Base-by-base conservation (phyloP, 352 stramenopile genomes). In the Hyaloperonospora brassicae region DNA sequence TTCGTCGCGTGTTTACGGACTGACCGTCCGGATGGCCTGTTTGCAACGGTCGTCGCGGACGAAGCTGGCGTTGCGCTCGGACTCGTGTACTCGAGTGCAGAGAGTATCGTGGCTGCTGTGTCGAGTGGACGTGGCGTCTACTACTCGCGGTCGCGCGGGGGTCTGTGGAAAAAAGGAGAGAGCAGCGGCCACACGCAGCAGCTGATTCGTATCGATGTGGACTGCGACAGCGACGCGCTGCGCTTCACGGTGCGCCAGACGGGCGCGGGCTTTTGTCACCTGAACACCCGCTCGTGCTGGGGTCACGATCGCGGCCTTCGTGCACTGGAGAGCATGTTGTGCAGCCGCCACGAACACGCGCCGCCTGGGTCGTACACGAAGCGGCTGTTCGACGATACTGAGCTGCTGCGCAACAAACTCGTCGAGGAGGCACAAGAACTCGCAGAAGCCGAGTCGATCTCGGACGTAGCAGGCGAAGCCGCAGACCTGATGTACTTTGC, bases 401-500 rank as follows among this genome's bases (percentile, higher is more conserved):
- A 79, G 52, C 64, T 98, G 57, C 72, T 98, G 49, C 84, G 92
- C 21, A 93, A 97, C 65, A 98, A 98, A 72, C 76, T 98, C 22
- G 92, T 98, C 9, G 95, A 98, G 62, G 95, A 98, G 73, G 91
- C 91, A 21, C 93, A 98, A 62, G 90, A 97, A 58, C 79, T 97
- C 14, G 78, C 86, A 2, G 90, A 97, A 61, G 89, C 90, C 5
- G 71, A 93, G 58, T 87, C 64, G 3, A 67, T 77, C 30, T 51
- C 86, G 14, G 83, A 98, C 57, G 89, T 98, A 0, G 93, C 93
- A 7, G 89, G 87, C 34, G 95, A 98, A 68, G 80, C 96, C 7
- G 95, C 93, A 5, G 95, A 98, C 73, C 87, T 98, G 13, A 72
- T 98, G 60, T 98, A 98, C 65, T 98, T 98, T 70, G 89, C 92